phyloP scores from a whole-genome alignment of 768 basidiomycete genomes.

The Suillus subluteus region DNA sequence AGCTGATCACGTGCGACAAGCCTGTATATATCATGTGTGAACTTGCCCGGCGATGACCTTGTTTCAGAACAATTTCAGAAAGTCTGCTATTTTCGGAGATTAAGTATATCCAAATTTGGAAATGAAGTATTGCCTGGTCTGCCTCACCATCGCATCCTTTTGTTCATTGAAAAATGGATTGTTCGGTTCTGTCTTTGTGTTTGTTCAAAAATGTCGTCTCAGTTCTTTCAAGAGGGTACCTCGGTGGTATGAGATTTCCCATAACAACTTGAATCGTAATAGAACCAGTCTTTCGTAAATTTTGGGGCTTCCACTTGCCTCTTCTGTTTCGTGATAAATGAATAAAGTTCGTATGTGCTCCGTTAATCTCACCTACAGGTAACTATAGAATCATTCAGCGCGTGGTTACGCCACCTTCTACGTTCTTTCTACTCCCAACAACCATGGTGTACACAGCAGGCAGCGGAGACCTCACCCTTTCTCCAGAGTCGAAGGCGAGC shows the following conservation, averaged over 20 bases:
- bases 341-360: constrained; percentile 4
- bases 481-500: constrained; percentile 18
- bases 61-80: background rate
- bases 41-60: no score
- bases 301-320: background rate
- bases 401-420: constrained; percentile 2
- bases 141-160: background rate
- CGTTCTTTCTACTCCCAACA: constrained; percentile 2
- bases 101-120: background rate
- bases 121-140: background rate
- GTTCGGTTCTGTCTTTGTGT: background rate
- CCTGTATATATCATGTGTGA: no score
- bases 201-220: background rate
- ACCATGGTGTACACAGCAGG: constrained; percentile 22
- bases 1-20: no score
- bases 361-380: background rate
- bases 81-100: background rate
- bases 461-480: constrained; percentile 2
- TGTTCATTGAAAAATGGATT: background rate
- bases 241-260: background rate
- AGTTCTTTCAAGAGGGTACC: background rate
- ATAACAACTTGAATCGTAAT: constrained; percentile 1
- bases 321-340: background rate
- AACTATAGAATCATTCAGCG: background rate
- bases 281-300: background rate